Percentiles rank a stretch among this genome's conserved stretches.
Conservation (phyloP, 192 early-diverging fungal genomes). For the Entomortierella parvispora region DNA sequence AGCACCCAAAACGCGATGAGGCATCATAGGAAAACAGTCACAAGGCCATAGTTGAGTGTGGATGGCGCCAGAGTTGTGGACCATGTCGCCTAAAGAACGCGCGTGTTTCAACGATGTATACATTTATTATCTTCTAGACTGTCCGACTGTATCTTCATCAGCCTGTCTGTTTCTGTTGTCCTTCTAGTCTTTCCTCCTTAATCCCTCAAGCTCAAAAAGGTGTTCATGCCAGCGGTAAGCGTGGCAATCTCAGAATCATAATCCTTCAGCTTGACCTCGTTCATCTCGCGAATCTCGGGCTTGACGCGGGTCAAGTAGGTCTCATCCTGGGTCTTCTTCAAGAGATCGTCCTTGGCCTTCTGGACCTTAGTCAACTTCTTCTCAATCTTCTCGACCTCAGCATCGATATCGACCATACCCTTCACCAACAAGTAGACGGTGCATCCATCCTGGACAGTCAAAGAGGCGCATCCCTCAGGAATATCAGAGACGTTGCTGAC, state of each 20-base stretch:
- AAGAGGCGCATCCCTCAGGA: conserved; percentile 85
- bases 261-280: conserved; percentile 75
- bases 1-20: no score
- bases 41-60: no score
- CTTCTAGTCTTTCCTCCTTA: conserved; percentile 3
- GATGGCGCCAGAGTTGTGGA: no score
- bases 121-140: no score
- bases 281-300: conserved; percentile 74
- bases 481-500: conserved; percentile 60
- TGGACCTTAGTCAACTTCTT: conserved; percentile 75
- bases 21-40: no score
- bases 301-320: conserved; percentile 81
- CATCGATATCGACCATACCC: conserved; percentile 79
- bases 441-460: conserved; percentile 74
- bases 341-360: conserved; percentile 66
- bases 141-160: no score
- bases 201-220: conserved; percentile 74
- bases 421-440: conserved; percentile 83
- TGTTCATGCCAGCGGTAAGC: conserved; percentile 70
- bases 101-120: no score
- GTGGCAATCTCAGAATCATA: conserved; percentile 83
- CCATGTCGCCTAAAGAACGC: no score
- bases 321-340: conserved; percentile 70
- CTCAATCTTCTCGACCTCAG: conserved; percentile 84
- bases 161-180: no score